These are phyloP conservation scores for Suhomyces maxii DNA, from an alignment of 1,139 yeast species.

Conservation along the genomic window DNA sequence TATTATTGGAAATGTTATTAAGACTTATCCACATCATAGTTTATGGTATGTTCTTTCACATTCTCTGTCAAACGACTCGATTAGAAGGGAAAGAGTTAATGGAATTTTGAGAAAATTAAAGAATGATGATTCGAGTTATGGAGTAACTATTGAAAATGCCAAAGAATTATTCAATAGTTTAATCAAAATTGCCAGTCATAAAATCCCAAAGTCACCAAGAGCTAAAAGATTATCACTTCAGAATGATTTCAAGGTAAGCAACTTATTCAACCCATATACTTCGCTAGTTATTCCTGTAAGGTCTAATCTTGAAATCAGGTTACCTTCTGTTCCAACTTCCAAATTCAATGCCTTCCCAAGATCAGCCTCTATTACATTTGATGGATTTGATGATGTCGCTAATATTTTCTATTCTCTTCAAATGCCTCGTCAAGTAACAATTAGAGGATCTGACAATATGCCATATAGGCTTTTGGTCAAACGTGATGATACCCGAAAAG, in stretches of 20 bases:
- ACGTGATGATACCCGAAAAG: slow-evolving; percentile 91
- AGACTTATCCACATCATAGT: slow-evolving; percentile 75
- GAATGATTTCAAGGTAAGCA: slow-evolving; percentile 47
- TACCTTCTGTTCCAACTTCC: slow-evolving; percentile 54
- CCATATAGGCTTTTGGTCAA: slow-evolving; percentile 78
- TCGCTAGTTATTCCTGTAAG: slow-evolving; percentile 81
- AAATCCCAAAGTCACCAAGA: slow-evolving; percentile 36
- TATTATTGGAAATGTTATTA: slow-evolving; percentile 57
- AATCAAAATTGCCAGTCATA: slow-evolving; percentile 36
- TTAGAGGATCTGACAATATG: slow-evolving; percentile 77
- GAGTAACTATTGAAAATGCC: slow-evolving; percentile 27
- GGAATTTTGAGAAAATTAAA: slow-evolving; percentile 25
- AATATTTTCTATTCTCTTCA: slow-evolving; percentile 79
- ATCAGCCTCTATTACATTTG: slow-evolving; percentile 52
- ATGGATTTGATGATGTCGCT: slow-evolving; percentile 60
- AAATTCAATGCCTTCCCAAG: slow-evolving; percentile 56
- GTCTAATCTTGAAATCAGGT: slow-evolving; percentile 64
- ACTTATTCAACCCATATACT: slow-evolving; percentile 52
- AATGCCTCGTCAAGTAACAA: slow-evolving; percentile 75
- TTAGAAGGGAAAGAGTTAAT: slow-evolving; percentile 53
- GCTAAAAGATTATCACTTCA: slow-evolving; percentile 36
- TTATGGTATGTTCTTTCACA: slow-evolving; percentile 85
- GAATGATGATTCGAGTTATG: slow-evolving; percentile 15
- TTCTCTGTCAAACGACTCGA: slow-evolving; percentile 61
- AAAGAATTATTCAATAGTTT: slow-evolving; percentile 35